Conservation (phyloP, 306 rosid species). For the Prinsepia uniflora region DNA sequence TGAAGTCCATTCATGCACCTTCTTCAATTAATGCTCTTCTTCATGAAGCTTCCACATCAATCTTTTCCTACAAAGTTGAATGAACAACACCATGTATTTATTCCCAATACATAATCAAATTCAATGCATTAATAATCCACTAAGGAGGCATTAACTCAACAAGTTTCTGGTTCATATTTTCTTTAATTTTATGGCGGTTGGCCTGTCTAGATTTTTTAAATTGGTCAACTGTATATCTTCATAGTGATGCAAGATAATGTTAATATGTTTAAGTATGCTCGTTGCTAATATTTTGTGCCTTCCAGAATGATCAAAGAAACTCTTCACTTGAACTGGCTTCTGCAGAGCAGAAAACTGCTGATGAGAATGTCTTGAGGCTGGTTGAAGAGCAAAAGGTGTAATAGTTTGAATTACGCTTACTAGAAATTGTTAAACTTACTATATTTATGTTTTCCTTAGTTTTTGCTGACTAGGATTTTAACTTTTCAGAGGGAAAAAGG, state of each 20-base stretch:
- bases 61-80: too few relatives aligned
- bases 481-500: slow-evolving; percentile 74
- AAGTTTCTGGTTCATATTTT: background rate
- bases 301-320: slow-evolving; percentile 73
- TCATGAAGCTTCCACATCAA: too few relatives aligned
- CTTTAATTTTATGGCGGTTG: background rate
- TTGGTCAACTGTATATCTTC: background rate
- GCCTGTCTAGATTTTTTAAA: background rate
- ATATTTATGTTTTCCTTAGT: background rate
- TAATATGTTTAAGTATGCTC: slow-evolving; percentile 11
- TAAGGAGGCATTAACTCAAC: too few relatives aligned
- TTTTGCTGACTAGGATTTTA: slow-evolving; percentile 19
- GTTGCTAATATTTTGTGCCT: slow-evolving; percentile 13
- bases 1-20: too few relatives aligned
- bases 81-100: too few relatives aligned
- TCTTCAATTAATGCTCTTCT: too few relatives aligned
- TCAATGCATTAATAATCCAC: too few relatives aligned
- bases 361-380: slow-evolving; percentile 74
- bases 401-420: slow-evolving; percentile 13
- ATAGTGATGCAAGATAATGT: background rate
- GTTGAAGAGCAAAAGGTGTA: slow-evolving; percentile 87
- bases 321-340: slow-evolving; percentile 77
- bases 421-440: slow-evolving; percentile 4
- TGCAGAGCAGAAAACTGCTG: slow-evolving; percentile 71
- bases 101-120: too few relatives aligned